phyloP scores from a whole-genome alignment of 495 filamentous ascomycete genomes.

The Arthonia radiata region DNA sequence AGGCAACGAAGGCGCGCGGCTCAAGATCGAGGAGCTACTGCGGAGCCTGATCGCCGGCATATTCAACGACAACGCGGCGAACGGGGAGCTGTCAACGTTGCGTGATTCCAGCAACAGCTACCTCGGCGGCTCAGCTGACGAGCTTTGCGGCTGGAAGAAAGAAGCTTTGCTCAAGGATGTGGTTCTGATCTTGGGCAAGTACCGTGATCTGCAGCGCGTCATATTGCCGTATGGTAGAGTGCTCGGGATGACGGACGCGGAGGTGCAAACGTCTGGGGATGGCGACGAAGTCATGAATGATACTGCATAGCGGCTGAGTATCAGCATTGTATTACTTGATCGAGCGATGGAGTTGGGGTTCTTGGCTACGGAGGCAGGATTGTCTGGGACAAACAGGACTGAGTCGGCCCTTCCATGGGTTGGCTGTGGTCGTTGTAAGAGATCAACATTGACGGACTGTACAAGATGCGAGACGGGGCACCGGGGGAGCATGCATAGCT shows the following conservation, averaged over 20 bases:
- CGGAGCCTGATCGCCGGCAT: constrained; percentile 54
- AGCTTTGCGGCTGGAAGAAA: constrained; percentile 69
- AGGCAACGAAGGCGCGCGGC: constrained; percentile 61
- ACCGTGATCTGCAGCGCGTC: constrained; percentile 69
- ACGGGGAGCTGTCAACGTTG: constrained; percentile 15
- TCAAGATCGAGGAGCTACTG: constrained; percentile 79
- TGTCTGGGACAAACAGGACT: no score
- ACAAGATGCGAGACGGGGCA: no score
- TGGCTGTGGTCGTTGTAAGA: no score
- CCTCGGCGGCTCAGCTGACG: constrained; percentile 23
- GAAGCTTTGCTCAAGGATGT: constrained; percentile 70
- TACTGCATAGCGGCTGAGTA: no score
- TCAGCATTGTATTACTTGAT: no score
- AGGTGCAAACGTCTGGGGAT: no score
- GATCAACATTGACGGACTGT: no score
- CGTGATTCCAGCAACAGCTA: constrained; percentile 30
- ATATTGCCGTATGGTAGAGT: constrained; percentile 75
- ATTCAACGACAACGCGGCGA: constrained; percentile 24
- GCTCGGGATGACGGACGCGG: constrained; percentile 24
- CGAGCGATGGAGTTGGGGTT: no score
- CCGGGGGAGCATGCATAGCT: no score
- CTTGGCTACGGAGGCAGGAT: no score
- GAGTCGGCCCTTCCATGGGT: no score
- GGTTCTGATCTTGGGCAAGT: constrained; percentile 76
- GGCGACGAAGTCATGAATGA: no score